A percentile compares a stretch with the other conserved stretches of the same genome.
phyloP scores from a whole-genome alignment of 345 rosid genomes.

The Eucalyptus guilfoylei region DNA sequence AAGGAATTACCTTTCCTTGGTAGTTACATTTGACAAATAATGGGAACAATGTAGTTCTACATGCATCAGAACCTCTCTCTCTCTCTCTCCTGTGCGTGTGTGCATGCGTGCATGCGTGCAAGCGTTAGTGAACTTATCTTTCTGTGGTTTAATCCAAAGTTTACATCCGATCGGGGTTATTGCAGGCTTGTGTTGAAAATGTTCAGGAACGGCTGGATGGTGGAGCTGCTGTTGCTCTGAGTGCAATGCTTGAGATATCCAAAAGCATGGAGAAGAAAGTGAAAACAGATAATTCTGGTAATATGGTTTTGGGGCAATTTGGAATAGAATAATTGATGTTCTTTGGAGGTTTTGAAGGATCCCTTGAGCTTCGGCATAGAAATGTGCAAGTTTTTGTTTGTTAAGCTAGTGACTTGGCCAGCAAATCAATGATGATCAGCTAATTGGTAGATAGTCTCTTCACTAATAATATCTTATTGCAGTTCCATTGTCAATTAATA shows the following conservation, averaged over 20 bases:
- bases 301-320: not conserved
- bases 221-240: conserved; percentile 55
- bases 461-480: conserved; percentile 6
- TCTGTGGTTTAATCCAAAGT: not conserved
- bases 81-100: not conserved
- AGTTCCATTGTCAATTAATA: conserved; percentile 52
- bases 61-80: not conserved
- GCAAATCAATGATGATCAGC: not conserved
- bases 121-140: not conserved
- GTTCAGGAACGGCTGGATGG: conserved; percentile 55
- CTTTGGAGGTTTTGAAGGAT: not conserved
- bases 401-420: not conserved
- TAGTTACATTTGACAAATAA: not conserved
- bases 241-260: conserved; percentile 73
- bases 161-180: not conserved
- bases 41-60: not conserved
- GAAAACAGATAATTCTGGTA: conserved; percentile 59
- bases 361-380: not conserved
- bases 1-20: not conserved
- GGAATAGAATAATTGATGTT: not conserved
- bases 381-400: not conserved
- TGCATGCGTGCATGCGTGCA: not conserved
- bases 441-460: not conserved
- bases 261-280: conserved; percentile 64
- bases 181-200: conserved; percentile 57